A percentile compares a stretch with the other conserved stretches of the same genome.
phyloP scores from a whole-genome alignment of 306 rosid species.

The Cicer judaicum region DNA sequence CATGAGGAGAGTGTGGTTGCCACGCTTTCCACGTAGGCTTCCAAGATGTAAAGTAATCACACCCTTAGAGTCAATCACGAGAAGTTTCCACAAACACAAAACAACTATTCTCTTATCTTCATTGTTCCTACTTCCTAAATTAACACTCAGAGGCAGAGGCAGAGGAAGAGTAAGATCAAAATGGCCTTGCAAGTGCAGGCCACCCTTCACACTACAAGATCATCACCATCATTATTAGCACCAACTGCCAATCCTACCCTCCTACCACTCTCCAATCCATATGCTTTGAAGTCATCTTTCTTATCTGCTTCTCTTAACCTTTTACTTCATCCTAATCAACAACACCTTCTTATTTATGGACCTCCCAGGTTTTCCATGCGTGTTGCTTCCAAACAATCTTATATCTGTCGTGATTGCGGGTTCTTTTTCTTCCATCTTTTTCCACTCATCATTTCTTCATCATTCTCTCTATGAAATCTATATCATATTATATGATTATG shows the following conservation, averaged over 20 bases:
- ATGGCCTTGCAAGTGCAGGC: constrained; percentile 66
- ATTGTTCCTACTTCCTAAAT: background rate
- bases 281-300: constrained; percentile 59
- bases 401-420: constrained; percentile 99
- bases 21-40: constrained; percentile 50
- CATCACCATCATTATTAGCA: constrained; percentile 38
- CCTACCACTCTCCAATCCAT: constrained; percentile 42
- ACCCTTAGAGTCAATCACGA: constrained; percentile 19
- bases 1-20: constrained; percentile 35
- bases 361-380: constrained; percentile 85
- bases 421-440: constrained; percentile 36
- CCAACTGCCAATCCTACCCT: constrained; percentile 43
- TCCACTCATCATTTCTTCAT: background rate
- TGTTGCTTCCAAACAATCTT: constrained; percentile 81
- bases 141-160: background rate
- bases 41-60: constrained; percentile 22
- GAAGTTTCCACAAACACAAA: constrained; percentile 14
- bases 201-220: constrained; percentile 39
- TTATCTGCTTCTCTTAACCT: constrained; percentile 58
- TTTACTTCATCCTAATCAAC: constrained; percentile 47
- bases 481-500: constrained; percentile 10
- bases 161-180: background rate
- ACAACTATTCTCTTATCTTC: constrained; percentile 48
- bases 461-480: background rate
- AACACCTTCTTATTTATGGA: constrained; percentile 36